These are phyloP conservation scores for Akanthomyces lecanii DNA, from an alignment of 2,329 filamentous ascomycete genomes.

Conservation along the genomic window DNA sequence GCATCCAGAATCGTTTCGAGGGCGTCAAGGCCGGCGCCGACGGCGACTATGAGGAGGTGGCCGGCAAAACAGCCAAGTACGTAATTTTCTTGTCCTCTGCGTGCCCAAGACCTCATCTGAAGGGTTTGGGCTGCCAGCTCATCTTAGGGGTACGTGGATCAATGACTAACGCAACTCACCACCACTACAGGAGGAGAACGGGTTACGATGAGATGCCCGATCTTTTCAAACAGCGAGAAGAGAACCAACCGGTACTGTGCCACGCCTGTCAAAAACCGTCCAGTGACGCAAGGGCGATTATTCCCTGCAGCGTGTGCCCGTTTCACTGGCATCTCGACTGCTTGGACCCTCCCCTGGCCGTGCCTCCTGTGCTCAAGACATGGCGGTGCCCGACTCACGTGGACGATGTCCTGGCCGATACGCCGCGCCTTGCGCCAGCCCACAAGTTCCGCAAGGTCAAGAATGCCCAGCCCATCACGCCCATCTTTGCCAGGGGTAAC, in stretches of 20 bases:
- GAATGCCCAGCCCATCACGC: conserved; percentile 47
- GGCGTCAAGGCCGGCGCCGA: conserved; percentile 72
- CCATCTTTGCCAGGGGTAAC: conserved; percentile 58
- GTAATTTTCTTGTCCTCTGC: not conserved
- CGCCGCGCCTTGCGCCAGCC: conserved; percentile 56
- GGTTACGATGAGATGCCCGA: conserved; percentile 61
- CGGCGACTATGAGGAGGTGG: conserved; percentile 74
- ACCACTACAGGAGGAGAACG: conserved; percentile 42
- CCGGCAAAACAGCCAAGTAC: conserved; percentile 61
- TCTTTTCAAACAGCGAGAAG: conserved; percentile 66
- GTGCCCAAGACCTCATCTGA: not conserved
- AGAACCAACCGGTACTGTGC: conserved; percentile 74
- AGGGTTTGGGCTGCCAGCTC: not conserved
- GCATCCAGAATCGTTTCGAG: conserved; percentile 72
- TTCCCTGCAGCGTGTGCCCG: conserved; percentile 79
- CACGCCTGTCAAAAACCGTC: conserved; percentile 67
- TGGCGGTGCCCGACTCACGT: conserved; percentile 90
- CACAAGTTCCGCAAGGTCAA: conserved; percentile 60
- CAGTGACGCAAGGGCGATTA: conserved; percentile 61
- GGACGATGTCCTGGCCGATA: conserved; percentile 64
- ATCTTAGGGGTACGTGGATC: not conserved
- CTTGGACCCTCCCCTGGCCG: conserved; percentile 75
- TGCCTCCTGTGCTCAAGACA: conserved; percentile 69
- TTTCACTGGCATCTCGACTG: conserved; percentile 92
- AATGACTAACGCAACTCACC: not conserved